These are phyloP conservation scores for Brassica cretica DNA, from an alignment of 345 rosid genomes.

Conservation along the genomic window DNA sequence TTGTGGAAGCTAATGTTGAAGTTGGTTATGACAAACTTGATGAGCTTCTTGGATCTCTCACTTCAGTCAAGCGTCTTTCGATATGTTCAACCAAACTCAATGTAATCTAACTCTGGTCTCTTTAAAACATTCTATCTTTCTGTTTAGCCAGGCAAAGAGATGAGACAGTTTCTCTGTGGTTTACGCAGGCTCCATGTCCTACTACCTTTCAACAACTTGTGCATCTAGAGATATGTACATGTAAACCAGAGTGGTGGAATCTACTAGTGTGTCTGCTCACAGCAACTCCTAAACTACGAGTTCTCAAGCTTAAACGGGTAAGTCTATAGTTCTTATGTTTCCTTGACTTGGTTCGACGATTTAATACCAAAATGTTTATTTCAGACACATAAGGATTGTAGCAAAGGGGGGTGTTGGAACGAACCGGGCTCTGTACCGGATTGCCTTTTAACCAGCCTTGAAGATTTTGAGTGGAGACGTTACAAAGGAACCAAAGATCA, in stretches of 20 bases:
- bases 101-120: background rate
- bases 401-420: background rate
- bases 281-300: background rate
- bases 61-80: background rate
- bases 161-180: background rate
- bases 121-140: background rate
- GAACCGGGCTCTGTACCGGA: background rate
- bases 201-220: slow-evolving; percentile 2
- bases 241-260: slow-evolving; percentile 9
- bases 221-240: slow-evolving; percentile 12
- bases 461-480: slow-evolving; percentile 16
- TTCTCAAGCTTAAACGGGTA: slow-evolving; percentile 15
- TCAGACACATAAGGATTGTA: slow-evolving; percentile 1
- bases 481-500: slow-evolving; percentile 7
- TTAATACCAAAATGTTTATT: background rate
- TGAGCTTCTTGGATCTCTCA: slow-evolving; percentile 1
- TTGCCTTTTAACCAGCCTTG: slow-evolving; percentile 12
- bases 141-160: background rate
- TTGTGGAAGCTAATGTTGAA: slow-evolving; percentile 14
- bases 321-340: background rate
- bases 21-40: background rate
- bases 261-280: slow-evolving; percentile 9
- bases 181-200: background rate
- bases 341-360: background rate
- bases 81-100: background rate